Conservation (phyloP, 306 rosid species). For the Betula pendula region DNA sequence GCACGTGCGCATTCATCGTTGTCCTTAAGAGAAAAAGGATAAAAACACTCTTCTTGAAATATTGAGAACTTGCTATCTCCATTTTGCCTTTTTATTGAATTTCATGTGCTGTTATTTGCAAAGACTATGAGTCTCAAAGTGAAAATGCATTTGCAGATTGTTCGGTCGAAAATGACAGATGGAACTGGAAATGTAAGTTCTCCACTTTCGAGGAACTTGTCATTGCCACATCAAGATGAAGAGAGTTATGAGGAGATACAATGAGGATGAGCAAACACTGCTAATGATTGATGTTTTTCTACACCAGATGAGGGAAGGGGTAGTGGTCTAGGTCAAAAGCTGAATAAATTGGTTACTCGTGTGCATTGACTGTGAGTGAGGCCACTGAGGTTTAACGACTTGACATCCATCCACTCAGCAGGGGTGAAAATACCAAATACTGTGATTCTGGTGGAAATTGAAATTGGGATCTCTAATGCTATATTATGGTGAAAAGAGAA, state of each 20-base stretch:
- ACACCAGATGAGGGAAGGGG: neutral
- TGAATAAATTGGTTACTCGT: neutral
- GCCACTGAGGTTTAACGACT: neutral
- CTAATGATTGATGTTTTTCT: slow-evolving; percentile 1
- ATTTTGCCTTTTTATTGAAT: neutral
- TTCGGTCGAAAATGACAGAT: slow-evolving; percentile 61
- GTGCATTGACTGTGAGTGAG: neutral
- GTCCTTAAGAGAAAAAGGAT: neutral
- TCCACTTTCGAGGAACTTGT: slow-evolving; percentile 35
- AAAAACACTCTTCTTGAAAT: neutral
- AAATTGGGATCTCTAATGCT: neutral
- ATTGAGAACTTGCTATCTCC: neutral
- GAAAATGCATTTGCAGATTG: slow-evolving; percentile 53
- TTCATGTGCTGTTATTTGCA: neutral
- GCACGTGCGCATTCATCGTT: neutral
- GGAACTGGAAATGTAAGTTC: slow-evolving; percentile 61
- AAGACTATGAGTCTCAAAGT: neutral
- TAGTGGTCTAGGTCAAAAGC: neutral
- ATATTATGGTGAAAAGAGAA: neutral
- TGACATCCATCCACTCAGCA: neutral
- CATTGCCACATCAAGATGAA: slow-evolving; percentile 41
- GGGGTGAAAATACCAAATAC: neutral
- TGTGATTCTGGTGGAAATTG: neutral
- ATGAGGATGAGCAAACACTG: slow-evolving; percentile 25
- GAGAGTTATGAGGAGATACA: slow-evolving; percentile 49